Conservation (phyloP, 192 early-diverging fungal genomes). For the Rhizoclosmatium globosum region DNA sequence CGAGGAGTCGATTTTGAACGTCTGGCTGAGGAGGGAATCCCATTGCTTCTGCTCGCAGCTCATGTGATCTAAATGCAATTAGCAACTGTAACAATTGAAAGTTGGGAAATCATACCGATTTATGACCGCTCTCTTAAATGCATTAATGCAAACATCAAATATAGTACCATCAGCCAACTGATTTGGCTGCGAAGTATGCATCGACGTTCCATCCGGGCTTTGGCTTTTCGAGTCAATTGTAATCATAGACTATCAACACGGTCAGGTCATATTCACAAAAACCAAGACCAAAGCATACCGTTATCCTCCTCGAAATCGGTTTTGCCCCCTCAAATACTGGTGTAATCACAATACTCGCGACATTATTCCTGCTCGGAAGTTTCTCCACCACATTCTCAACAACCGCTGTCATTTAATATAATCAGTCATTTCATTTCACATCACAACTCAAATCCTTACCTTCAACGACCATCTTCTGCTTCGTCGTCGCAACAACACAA, state of each 20-base stretch:
- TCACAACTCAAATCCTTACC: constrained; percentile 11
- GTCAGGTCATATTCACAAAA: neutral
- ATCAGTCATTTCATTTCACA: neutral
- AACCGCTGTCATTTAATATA: constrained; percentile 12
- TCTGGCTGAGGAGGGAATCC: constrained; percentile 38
- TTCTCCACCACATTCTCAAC: constrained; percentile 36
- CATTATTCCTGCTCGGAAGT: constrained; percentile 8
- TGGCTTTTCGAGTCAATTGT: constrained; percentile 38
- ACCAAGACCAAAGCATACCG: constrained; percentile 12
- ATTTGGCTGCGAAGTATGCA: constrained; percentile 10
- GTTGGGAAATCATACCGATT: constrained; percentile 12
- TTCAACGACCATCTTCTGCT: constrained; percentile 45
- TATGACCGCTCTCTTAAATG: constrained; percentile 42
- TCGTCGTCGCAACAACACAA: constrained; percentile 36
- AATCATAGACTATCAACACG: constrained; percentile 35
- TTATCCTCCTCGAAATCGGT: constrained; percentile 28
- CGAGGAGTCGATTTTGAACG: constrained; percentile 30
- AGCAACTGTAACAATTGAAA: neutral
- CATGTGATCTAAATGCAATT: constrained; percentile 26
- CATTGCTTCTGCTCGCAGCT: constrained; percentile 32
- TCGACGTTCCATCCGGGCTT: constrained; percentile 15
- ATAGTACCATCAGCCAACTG: constrained; percentile 39
- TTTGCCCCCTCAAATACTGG: constrained; percentile 36
- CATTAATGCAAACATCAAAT: constrained; percentile 43
- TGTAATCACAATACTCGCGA: constrained; percentile 23